These are phyloP conservation scores for Leccinum variicolor DNA, from an alignment of 768 basidiomycete species.

Conservation along the genomic window DNA sequence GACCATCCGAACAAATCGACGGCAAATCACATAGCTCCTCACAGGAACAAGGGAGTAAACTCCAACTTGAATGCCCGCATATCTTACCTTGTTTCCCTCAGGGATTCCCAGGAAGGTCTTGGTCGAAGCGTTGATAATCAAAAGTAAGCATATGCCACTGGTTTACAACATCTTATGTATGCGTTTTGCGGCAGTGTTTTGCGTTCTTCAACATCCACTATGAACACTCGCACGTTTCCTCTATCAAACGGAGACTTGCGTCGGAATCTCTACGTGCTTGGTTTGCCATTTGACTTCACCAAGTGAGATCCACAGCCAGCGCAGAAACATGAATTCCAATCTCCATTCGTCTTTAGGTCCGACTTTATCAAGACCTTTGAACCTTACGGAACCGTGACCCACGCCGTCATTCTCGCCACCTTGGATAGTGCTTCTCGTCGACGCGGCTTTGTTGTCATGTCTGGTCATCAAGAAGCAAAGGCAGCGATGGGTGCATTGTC, in stretches of 20 bases:
- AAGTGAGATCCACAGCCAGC: constrained; percentile 45
- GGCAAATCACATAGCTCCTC: background rate
- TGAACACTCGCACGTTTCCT: constrained; percentile 12
- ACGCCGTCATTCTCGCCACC: constrained; percentile 80
- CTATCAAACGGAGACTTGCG: constrained; percentile 41
- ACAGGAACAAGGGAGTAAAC: constrained; percentile 12
- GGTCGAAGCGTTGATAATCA: constrained; percentile 54
- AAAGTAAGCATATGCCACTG: constrained; percentile 43
- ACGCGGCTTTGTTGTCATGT: constrained; percentile 84
- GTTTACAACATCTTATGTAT: constrained; percentile 10
- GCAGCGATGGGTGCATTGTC: constrained; percentile 63
- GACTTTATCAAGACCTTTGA: constrained; percentile 65
- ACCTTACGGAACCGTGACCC: constrained; percentile 62
- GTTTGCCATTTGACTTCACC: constrained; percentile 75
- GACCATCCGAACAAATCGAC: constrained; percentile 1
- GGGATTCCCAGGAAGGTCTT: constrained; percentile 18
- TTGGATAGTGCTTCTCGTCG: constrained; percentile 81
- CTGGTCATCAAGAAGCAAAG: constrained; percentile 66
- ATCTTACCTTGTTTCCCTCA: constrained; percentile 12
- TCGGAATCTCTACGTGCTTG: constrained; percentile 82
- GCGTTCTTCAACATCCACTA: constrained; percentile 10
- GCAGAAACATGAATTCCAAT: background rate
- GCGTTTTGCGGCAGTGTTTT: constrained; percentile 37
- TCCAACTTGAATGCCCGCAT: too few relatives aligned
- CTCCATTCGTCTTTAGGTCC: constrained; percentile 21